Evolutionary conservation across 2,329 filamentous ascomycete species (phyloP), one percentile per base, ranked within the genome.

Genomic region (Tolypocladium inflatum): DNA sequence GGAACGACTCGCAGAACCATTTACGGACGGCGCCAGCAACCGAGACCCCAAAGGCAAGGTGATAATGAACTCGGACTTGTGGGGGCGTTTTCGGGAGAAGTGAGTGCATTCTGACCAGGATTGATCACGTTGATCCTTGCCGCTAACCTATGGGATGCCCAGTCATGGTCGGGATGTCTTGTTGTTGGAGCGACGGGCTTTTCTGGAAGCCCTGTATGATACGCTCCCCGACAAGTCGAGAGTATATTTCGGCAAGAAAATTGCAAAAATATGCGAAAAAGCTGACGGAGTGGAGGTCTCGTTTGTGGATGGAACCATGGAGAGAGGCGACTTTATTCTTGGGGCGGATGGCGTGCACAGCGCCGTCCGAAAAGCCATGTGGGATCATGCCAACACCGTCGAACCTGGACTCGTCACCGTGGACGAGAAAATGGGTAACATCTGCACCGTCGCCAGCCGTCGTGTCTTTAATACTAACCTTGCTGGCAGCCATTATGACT

Each of bases 311-410:
- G 72, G 73, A 1, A 64, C 63, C 3, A 60, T 63, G 3, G 69
- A 73, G 57, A 58, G 59, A 1, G 76, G 71, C 1, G 71, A 73
- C 50, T 66, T 79, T 15, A 60, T 78, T 6, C 64, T 78, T 26
- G 76, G 76, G 19, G 70, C 71, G 9, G 75, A 78, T 61, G 76
- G 76, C 4, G 72, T 76, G 7, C 70, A 74, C 53, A 76, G 74
- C 60, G 63, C 61, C 13, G 59, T 63, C 7, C 50, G 63, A 19
- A 45, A 54, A 1, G 42, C 60, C n/a, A 68, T 69, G 62, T 68
- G 64, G 63, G 43, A 65, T 13, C 60, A 64, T 37, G 61, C 63
- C 19, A 59, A 61, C 52, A 53, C 58, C 33, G 51, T 23, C 1
- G 48, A 39, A 0, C 61, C 60, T 2, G 63, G 61, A 1, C 19